These are phyloP conservation scores for Sordariomycetes sp. DNA, from an alignment of 2,329 filamentous ascomycete genomes.

Conservation along the genomic window DNA sequence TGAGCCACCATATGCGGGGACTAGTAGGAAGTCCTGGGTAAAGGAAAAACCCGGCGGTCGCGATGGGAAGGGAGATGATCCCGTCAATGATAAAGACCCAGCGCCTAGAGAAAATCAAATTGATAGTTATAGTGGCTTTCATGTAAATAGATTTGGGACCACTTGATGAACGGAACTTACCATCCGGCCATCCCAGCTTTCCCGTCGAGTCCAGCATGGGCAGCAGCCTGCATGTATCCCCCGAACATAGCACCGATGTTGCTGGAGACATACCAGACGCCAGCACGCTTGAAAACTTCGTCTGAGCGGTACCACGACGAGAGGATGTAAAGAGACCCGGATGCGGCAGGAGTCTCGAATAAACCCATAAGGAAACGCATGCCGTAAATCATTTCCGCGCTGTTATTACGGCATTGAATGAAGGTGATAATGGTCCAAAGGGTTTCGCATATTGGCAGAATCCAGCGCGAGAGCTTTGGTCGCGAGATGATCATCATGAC, in stretches of 20 bases:
- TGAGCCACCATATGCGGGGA: conserved; percentile 16
- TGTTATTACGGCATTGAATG: conserved; percentile 13
- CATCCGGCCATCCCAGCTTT: conserved; percentile 35
- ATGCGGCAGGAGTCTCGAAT: conserved; percentile 15
- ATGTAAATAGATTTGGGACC: too few relatives aligned
- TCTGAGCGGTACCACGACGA: conserved; percentile 21
- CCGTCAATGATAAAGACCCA: conserved; percentile 25
- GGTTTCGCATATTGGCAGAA: conserved; percentile 11
- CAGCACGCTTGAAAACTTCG: conserved; percentile 35
- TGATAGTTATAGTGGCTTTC: too few relatives aligned
- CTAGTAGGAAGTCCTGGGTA: conserved; percentile 18
- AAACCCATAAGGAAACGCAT: conserved; percentile 18
- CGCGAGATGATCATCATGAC: conserved; percentile 15
- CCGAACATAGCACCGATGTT: conserved; percentile 20
- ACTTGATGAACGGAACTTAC: too few relatives aligned
- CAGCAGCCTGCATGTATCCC: conserved; percentile 23
- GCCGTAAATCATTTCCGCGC: conserved; percentile 15
- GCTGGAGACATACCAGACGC: conserved; percentile 31
- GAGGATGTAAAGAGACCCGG: conserved; percentile 17
- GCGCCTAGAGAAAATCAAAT: conserved; percentile 7
- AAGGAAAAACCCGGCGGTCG: conserved; percentile 19
- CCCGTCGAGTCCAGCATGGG: conserved; percentile 28
- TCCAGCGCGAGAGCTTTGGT: conserved; percentile 11
- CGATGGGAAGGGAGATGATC: conserved; percentile 21
- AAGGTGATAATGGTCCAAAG: conserved; percentile 13